Base-by-base conservation (phyloP, 2,329 filamentous ascomycete species). In the Colletotrichum gloeosporioides region DNA sequence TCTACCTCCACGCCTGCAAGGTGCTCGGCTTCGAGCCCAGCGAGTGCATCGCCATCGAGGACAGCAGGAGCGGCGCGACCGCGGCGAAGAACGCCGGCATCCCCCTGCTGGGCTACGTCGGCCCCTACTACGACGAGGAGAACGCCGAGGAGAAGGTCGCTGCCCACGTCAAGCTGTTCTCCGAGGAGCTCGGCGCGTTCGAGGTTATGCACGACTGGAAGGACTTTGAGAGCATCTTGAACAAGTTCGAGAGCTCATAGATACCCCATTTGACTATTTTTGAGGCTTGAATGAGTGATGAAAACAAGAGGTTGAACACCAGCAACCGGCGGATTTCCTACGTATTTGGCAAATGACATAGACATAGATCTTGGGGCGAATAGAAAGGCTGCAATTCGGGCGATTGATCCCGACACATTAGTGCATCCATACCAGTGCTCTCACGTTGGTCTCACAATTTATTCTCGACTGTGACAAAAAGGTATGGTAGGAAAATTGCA, bases 11-110 rank as follows among this genome's bases (percentile, higher is more conserved):
- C 84, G 94, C 96, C 27, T 91, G 96, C 83, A 87, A 95, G 86
- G 87, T 91, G 82, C 89, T 98, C 66, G 93, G 93, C 77, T 94
- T 94, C 86, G 91, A 90, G 81, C 88, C 95, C 3, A 87, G 88
- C 65, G 93, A 98, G 88, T 93, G 91, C 79, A 89, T 98, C 39
- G 94, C 96, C 27, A 91, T 98, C 75, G 96, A 98, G 89, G 96
- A 98, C 88, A 95, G 93, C 89, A 95, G 94, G 90, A 95, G 93
- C 79, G 96, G 96, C 77, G 94, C 95, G 49, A 91, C 94, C 73
- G 95, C 94, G 78, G 89, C 85, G 76, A 92, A 93, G 81, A 90
- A 94, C 77, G 95, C 96, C n/a, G 92, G 92, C 65, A 97, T 98
- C 82, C 93, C 92, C 76, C 92, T 94, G 77, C 92, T 98, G 80